phyloP scores from a whole-genome alignment of 768 basidiomycete genomes.

The Mycena vitilis region DNA sequence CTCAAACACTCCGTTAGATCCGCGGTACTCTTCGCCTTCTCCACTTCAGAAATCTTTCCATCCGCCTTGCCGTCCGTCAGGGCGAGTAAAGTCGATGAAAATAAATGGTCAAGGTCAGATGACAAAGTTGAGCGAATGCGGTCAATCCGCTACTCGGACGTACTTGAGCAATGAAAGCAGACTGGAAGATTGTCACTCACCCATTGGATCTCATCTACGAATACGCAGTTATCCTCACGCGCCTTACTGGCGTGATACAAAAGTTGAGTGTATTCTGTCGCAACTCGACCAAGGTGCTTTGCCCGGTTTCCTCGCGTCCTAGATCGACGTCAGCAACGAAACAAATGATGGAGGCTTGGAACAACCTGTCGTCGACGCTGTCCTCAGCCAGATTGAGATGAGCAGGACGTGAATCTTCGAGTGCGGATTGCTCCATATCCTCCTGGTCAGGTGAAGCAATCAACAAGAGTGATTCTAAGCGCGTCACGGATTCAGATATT shows the following conservation, averaged over 20 bases:
- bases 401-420: slow-evolving; percentile 49
- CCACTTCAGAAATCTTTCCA: slow-evolving; percentile 67
- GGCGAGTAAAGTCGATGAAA: slow-evolving; percentile 68
- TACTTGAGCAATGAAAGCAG: slow-evolving; percentile 21
- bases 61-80: slow-evolving; percentile 62
- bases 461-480: slow-evolving; percentile 87
- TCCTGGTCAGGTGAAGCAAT: slow-evolving; percentile 68
- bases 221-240: slow-evolving; percentile 76
- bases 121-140: slow-evolving; percentile 87
- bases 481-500: slow-evolving; percentile 90
- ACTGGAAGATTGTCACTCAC: slow-evolving; percentile 57
- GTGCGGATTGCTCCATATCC: slow-evolving; percentile 48
- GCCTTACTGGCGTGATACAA: slow-evolving; percentile 92
- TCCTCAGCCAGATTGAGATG: slow-evolving; percentile 54
- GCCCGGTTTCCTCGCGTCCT: slow-evolving; percentile 71
- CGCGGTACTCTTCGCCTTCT: slow-evolving; percentile 68
- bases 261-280: slow-evolving; percentile 92
- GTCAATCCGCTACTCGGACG: slow-evolving; percentile 70
- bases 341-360: slow-evolving; percentile 17
- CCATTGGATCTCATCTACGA: slow-evolving; percentile 87
- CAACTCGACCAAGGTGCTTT: slow-evolving; percentile 86
- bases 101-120: slow-evolving; percentile 87
- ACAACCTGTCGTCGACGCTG: slow-evolving; percentile 56
- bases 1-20: slow-evolving; percentile 84
- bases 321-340: slow-evolving; percentile 5